Evolutionary conservation across 345 rosid genomes (phyloP), one percentile per base, ranked within the genome.

Genomic region (Arabidopsis suecica): DNA sequence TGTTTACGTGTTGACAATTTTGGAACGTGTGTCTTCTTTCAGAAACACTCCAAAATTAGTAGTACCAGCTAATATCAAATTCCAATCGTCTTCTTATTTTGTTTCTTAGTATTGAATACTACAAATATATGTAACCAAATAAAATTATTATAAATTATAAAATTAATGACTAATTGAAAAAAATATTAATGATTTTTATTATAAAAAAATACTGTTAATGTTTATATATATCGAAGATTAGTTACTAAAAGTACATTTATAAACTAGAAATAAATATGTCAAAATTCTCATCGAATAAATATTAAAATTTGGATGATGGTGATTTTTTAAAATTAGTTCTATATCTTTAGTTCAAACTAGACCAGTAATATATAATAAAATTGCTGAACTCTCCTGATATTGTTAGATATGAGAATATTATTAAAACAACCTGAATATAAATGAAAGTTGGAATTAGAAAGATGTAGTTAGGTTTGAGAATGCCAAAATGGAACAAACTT

Each of bases 401-500:
- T 3, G 22, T 33, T 32, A 65, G 28, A 65, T 65, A 32, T 11
- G 41, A n/a, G 42, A 38, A 51, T 22, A 53, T 25, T 3, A 9
- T 9, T 3, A 13, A 51, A 53, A 53, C 0, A 53, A 53, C 13
- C 3, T 38, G 50, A 9, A n/a, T 38, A 28, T 10, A 14, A 28
- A 57, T 49, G 59, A 28, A 66, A 49, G 25, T 16, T 30, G 14
- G 38, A 66, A 38, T 48, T 58, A 67, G 50, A 65, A 44, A 30
- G 33, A 45, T 20, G 56, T 23, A 16, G 49, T 74, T 58, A 68
- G 73, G 73, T 68, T 60, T 47, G 40, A 68, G 68, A 33, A 68
- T 41, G 61, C 79, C 79, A 68, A 5, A 75, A 60, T 40, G 25
- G 38, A 60, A 59, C 68, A 51, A 75, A 60, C 68, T 49, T 32